These are phyloP conservation scores for Pisolithus orientalis DNA, from an alignment of 768 basidiomycete species.

Conservation along the genomic window DNA sequence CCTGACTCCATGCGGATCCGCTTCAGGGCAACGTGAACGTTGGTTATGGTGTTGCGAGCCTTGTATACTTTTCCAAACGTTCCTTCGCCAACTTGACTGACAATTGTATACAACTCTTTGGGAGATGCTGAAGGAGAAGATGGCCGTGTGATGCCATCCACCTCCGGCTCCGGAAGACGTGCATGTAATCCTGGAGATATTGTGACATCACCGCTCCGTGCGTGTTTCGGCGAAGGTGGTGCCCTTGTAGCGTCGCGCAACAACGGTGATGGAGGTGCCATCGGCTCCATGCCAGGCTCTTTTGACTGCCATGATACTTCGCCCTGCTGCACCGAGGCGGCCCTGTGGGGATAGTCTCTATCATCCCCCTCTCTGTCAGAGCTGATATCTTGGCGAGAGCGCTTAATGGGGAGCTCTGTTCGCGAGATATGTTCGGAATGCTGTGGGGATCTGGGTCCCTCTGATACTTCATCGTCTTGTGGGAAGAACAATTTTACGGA, in stretches of 20 bases:
- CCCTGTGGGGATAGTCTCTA: slow-evolving; percentile 3
- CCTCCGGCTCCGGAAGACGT: slow-evolving; percentile 18
- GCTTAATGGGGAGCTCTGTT: slow-evolving; percentile 23
- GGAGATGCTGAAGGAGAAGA: slow-evolving; percentile 25
- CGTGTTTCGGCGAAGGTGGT: slow-evolving; percentile 18
- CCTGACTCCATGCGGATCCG: slow-evolving; percentile 96
- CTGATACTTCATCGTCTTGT: slow-evolving; percentile 62
- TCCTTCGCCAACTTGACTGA: slow-evolving; percentile 95
- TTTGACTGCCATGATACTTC: neutral
- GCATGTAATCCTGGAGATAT: slow-evolving; percentile 13
- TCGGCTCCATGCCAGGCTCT: slow-evolving; percentile 8
- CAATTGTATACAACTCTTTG: slow-evolving; percentile 73
- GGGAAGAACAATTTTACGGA: slow-evolving; percentile 78
- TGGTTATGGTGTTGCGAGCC: slow-evolving; percentile 77
- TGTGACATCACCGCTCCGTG: slow-evolving; percentile 14
- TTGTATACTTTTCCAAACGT: slow-evolving; percentile 99
- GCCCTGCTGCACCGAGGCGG: slow-evolving; percentile 7
- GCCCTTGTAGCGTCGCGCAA: slow-evolving; percentile 16
- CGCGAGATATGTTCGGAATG: slow-evolving; percentile 12
- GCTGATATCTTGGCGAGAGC: slow-evolving; percentile 16
- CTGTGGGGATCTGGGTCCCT: slow-evolving; percentile 18
- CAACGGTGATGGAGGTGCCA: slow-evolving; percentile 11
- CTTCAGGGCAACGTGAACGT: slow-evolving; percentile 82
- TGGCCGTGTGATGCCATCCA: slow-evolving; percentile 20
- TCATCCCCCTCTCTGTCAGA: slow-evolving; percentile 16